Conservation (phyloP, 1,139 yeast species). For the Pneumocystis wakefieldiae region DNA sequence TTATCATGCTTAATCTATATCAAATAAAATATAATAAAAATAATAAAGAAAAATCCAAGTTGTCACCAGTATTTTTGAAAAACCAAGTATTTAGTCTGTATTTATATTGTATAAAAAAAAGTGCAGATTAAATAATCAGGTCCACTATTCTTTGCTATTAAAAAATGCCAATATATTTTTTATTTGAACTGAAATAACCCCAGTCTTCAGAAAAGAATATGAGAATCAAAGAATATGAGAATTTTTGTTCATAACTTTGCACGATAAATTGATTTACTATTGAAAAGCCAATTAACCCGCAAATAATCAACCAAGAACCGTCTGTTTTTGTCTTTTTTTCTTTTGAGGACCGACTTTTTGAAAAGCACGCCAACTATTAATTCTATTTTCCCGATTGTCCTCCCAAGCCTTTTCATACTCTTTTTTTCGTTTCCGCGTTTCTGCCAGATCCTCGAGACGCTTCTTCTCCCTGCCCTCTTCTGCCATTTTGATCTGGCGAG, state of each 20-base stretch:
- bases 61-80: no score
- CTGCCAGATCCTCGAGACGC: constrained; percentile 24
- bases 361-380: constrained; percentile 46
- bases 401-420: constrained; percentile 44
- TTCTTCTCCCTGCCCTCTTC: constrained; percentile 29
- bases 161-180: background rate
- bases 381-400: constrained; percentile 43
- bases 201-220: background rate
- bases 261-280: background rate
- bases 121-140: no score
- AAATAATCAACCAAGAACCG: background rate
- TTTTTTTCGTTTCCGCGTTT: constrained; percentile 26
- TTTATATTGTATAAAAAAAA: no score
- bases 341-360: constrained; percentile 22
- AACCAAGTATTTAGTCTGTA: no score
- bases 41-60: no score
- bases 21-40: no score
- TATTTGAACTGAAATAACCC: background rate
- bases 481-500: constrained; percentile 26
- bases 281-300: background rate
- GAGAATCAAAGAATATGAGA: background rate
- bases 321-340: background rate
- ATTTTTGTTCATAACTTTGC: background rate
- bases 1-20: no score
- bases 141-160: no score